Conservation (phyloP, 495 filamentous ascomycete genomes). For the Penicillium flavigenum region DNA sequence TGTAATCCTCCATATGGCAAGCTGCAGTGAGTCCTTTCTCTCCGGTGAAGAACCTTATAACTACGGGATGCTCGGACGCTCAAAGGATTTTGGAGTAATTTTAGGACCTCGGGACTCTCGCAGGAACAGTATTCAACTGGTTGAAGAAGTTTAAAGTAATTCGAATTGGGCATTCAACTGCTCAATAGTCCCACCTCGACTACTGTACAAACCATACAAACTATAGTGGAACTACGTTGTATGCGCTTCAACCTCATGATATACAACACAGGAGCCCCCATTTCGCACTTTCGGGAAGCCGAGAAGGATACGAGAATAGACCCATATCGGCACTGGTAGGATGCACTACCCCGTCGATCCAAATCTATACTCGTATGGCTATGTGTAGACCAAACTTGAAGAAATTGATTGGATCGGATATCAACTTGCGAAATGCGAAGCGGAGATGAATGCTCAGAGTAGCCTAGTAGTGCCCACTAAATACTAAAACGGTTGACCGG, state of each 20-base stretch:
- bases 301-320: neutral
- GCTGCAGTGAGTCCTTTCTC: constrained; percentile 24
- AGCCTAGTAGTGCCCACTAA: constrained; percentile 17
- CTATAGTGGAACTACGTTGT: neutral
- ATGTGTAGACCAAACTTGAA: neutral
- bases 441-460: constrained; percentile 12
- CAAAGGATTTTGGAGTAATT: constrained; percentile 6
- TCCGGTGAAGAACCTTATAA: constrained; percentile 14
- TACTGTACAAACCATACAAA: neutral
- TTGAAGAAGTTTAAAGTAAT: neutral
- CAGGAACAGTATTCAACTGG: constrained; percentile 12
- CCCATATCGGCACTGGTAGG: no score
- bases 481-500: constrained; percentile 10
- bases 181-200: no score
- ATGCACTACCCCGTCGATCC: neutral
- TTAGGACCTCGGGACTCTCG: constrained; percentile 4
- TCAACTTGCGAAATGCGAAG: constrained; percentile 2
- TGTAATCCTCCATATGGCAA: neutral
- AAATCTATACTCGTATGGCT: neutral
- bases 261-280: neutral
- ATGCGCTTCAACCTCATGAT: neutral
- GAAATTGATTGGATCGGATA: constrained; percentile 19
- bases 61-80: neutral
- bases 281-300: constrained; percentile 5
- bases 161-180: constrained; percentile 3